These are phyloP conservation scores for Climacium dendroides DNA, from an alignment of 225 moss, liverwort and hornwort species.

Conservation along the genomic window DNA sequence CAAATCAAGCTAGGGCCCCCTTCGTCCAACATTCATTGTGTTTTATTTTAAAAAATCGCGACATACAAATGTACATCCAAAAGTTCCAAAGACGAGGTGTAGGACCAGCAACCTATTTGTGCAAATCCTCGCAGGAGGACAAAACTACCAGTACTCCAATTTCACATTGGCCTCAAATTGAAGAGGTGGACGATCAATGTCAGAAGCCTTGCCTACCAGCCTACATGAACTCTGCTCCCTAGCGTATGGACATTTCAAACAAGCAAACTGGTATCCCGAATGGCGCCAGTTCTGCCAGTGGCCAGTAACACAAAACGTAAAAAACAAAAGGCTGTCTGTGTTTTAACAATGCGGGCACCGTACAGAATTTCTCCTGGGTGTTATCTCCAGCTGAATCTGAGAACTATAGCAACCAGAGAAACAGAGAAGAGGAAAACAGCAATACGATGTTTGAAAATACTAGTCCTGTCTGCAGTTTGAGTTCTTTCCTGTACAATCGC, in stretches of 20 bases:
- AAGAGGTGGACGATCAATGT: background rate
- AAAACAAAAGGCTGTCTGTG: background rate
- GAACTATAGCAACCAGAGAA: background rate
- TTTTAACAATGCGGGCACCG: background rate
- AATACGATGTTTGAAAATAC: slow-evolving; percentile 1
- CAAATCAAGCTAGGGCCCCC: background rate
- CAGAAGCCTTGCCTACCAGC: background rate
- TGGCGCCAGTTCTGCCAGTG: background rate
- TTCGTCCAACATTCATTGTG: background rate
- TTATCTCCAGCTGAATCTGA: slow-evolving; percentile 5
- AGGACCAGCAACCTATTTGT: background rate
- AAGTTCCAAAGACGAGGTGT: background rate
- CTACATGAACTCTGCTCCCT: background rate
- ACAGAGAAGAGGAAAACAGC: background rate
- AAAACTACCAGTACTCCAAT: background rate
- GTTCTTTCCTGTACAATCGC: background rate
- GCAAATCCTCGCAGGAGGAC: background rate
- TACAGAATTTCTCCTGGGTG: background rate
- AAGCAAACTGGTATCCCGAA: background rate
- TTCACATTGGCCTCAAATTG: background rate
- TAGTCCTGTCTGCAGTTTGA: background rate
- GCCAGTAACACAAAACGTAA: background rate
- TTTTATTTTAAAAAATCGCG: background rate
- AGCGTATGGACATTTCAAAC: background rate
- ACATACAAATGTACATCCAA: background rate